These are phyloP conservation scores for Tanacetum coccineum DNA, from an alignment of 129 eudicot genomes.

Conservation along the genomic window DNA sequence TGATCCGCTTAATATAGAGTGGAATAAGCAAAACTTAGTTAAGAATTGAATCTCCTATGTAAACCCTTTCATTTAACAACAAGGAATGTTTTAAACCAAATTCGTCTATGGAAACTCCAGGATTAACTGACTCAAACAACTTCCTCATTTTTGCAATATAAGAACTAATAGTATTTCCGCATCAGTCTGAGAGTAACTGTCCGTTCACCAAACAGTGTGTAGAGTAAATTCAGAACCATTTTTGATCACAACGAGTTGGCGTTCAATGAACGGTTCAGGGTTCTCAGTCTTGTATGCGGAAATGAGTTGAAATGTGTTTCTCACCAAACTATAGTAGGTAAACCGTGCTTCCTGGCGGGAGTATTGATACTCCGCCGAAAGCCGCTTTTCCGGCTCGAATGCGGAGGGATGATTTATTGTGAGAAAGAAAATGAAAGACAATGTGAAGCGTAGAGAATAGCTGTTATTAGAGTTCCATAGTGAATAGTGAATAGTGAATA, in stretches of 20 bases:
- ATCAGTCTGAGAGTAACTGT: slow-evolving; percentile 85
- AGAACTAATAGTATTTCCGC: too few relatives aligned
- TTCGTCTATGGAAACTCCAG: slow-evolving; percentile 89
- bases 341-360: slow-evolving; percentile 79
- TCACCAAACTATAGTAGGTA: slow-evolving; percentile 91
- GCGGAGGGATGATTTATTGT: slow-evolving; percentile 39
- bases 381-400: slow-evolving; percentile 36
- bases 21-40: slow-evolving; percentile 89
- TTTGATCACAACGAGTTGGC: slow-evolving; percentile 67
- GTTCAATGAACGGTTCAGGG: slow-evolving; percentile 95
- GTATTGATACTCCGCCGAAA: slow-evolving; percentile 37
- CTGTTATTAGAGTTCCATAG: slow-evolving; percentile 24
- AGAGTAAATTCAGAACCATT: slow-evolving; percentile 87
- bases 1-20: slow-evolving; percentile 75
- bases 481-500: slow-evolving; percentile 13
- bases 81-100: slow-evolving; percentile 78
- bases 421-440: slow-evolving; percentile 38
- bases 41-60: slow-evolving; percentile 89
- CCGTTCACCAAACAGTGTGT: slow-evolving; percentile 89
- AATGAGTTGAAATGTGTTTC: slow-evolving; percentile 86
- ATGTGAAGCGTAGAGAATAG: slow-evolving; percentile 28
- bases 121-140: slow-evolving; percentile 93
- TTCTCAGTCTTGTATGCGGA: slow-evolving; percentile 93
- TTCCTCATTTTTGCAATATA: slow-evolving; percentile 94
- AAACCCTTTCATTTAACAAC: slow-evolving; percentile 86